Percentiles rank a stretch among this genome's conserved stretches.
Evolutionary conservation across 2,329 filamentous ascomycete species (phyloP).

Genomic region (Fusarium nelsonii): DNA sequence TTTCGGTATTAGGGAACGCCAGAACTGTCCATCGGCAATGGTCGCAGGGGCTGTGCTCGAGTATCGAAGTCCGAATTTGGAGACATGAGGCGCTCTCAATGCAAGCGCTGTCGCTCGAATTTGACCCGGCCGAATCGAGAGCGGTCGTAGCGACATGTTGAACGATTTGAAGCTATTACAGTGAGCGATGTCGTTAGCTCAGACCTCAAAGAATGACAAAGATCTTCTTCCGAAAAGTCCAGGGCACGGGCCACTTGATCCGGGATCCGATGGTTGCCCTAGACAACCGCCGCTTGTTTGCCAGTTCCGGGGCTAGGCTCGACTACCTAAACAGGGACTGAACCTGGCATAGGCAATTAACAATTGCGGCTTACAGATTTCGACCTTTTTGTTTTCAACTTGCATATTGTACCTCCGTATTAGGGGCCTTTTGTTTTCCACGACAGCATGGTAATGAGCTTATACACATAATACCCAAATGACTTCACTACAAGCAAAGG

Average conservation of each 20-base stretch:
- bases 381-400: slow-evolving; percentile 41
- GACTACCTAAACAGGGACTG: slow-evolving; percentile 12
- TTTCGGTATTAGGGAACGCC: slow-evolving; percentile 77
- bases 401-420: slow-evolving; percentile 45
- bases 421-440: slow-evolving; percentile 41
- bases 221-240: slow-evolving; percentile 36
- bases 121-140: slow-evolving; percentile 15
- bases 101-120: slow-evolving; percentile 13
- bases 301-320: slow-evolving; percentile 39
- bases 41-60: slow-evolving; percentile 61
- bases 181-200: slow-evolving; percentile 15
- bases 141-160: slow-evolving; percentile 36
- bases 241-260: slow-evolving; percentile 42
- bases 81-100: neutral
- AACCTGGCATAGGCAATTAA: slow-evolving; percentile 10
- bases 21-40: slow-evolving; percentile 71
- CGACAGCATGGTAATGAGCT: slow-evolving; percentile 52
- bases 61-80: slow-evolving; percentile 42
- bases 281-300: slow-evolving; percentile 54
- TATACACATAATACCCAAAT: slow-evolving; percentile 52
- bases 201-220: slow-evolving; percentile 19
- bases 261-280: slow-evolving; percentile 51
- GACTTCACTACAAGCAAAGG: slow-evolving; percentile 59
- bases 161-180: slow-evolving; percentile 5
- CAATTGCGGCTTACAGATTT: slow-evolving; percentile 35